Percentiles rank a stretch among this genome's conserved stretches.
These are phyloP conservation scores for Kodamaea hsintzibuensis DNA, from an alignment of 805 yeast genomes.

Conservation along the genomic window DNA sequence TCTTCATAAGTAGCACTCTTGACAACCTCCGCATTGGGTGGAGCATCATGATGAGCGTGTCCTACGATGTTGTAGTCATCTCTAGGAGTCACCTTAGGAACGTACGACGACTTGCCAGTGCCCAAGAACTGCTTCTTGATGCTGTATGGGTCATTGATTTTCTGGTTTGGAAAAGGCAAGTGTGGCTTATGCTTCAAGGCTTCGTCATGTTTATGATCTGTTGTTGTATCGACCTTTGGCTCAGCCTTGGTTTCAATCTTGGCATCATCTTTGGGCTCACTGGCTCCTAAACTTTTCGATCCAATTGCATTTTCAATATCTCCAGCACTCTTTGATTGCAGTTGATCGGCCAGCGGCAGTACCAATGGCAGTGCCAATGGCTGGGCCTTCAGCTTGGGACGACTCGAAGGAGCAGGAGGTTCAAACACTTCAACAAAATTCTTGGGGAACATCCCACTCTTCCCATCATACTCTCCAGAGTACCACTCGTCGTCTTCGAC, in stretches of 20 bases:
- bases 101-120: slow-evolving; percentile 60
- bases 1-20: slow-evolving; percentile 22
- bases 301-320: slow-evolving; percentile 8
- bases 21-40: slow-evolving; percentile 25
- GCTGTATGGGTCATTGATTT: slow-evolving; percentile 44
- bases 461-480: slow-evolving; percentile 65
- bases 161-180: slow-evolving; percentile 28
- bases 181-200: slow-evolving; percentile 21
- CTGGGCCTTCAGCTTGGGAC: slow-evolving; percentile 6
- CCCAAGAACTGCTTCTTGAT: slow-evolving; percentile 57
- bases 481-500: slow-evolving; percentile 94
- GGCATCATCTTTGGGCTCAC: background rate
- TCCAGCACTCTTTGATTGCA: background rate
- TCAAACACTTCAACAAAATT: slow-evolving; percentile 62
- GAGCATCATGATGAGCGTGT: slow-evolving; percentile 26
- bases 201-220: background rate
- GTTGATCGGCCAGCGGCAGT: background rate
- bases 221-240: background rate
- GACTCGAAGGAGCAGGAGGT: slow-evolving; percentile 7
- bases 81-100: slow-evolving; percentile 48
- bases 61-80: slow-evolving; percentile 35
- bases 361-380: background rate
- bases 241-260: background rate
- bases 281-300: background rate
- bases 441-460: slow-evolving; percentile 83